Evolutionary conservation across 2,329 filamentous ascomycete species (phyloP), one percentile per base, ranked within the genome.

Genomic region (Aureobasidium uvarum): DNA sequence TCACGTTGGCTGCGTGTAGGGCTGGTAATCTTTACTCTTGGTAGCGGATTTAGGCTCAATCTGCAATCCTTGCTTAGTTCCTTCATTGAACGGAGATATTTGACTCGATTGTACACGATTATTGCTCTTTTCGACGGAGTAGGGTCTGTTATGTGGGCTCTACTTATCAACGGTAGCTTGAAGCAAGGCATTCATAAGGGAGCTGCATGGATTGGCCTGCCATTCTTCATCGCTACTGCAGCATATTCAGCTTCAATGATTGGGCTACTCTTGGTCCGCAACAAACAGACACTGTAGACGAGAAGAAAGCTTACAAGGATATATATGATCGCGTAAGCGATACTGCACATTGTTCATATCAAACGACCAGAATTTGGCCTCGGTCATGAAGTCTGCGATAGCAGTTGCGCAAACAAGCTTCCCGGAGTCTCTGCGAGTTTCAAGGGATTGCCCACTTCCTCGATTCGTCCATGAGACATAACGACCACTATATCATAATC

Each of bases 121-220:
- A 39, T 64, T 8, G 62, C 62, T 20, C 36, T 64, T 1, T 64
- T 39, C 18, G 25, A 64, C 13, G 62, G 62, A 18, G 16, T 46
- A 3, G 62, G 50, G n/a, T 41, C 39, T 11, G 23, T 52, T 7
- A 20, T 55, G 20, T 50, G 62, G 11, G 46, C 46, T 43, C 20
- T 52, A 8, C 62, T 64, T 5, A 25, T 55, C 46, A 64, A 64
- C 18, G 62, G 48, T 1, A 33, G 45, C 5, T 54, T 64, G 36
- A 64, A 55, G 23, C 33, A 55, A 5, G 62, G 62, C 2, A 64
- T 64, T 10, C 62, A 64, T n/a, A 41, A 23, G 20, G 62, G 62
- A 28, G 62, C 33, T 31, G 38, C 33, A 7, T 64, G 62, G 62
- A 46, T 64, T 20, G 62, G 62, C 43, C 50, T 64, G 10, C 62